Evolutionary conservation across 768 basidiomycete genomes (phyloP), one percentile per base, ranked within the genome.

Genomic region (Termitomyces bulborhizus): DNA sequence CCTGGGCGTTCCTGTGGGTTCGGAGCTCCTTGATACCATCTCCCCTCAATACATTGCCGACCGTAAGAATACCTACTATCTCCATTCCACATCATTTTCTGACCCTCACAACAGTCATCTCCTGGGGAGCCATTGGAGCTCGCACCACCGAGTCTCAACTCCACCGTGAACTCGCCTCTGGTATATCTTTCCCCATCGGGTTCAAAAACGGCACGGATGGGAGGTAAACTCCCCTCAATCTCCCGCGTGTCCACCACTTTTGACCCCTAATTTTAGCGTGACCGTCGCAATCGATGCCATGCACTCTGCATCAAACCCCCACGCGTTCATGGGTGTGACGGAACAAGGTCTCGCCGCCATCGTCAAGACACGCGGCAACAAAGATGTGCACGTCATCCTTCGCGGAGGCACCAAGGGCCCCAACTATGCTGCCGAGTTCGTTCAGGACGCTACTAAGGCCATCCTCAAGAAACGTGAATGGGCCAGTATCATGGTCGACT

Each of bases 181-280:
- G 95, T 65, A 87, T 91, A 26, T 97, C 95, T 50, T 98, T 97
- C 86, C 95, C 97, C 21, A 93, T 98, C 60, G 92, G 93, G 8
- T 99, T 99, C 85, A 99, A 99, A 73, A 99, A 99, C 68, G 96
- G 97, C 52, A 99, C 97, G 3, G 96, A 98, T 69, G 97, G 97
- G 53, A 85, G 84, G 83, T 82, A 60, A 53, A 70, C 53, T 37
- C 11, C 8, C 6, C 24, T 9, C 4, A 6, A 3, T 4, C 5
- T 37, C 3, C 15, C 11, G 1, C 13, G 5, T 50, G 7, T 54
- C 55, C 29, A 29, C 9, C 50, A 49, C 9, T 34, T 34, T 2
- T n/a, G 18, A 13, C 29, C 32, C 18, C 32, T 42, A 53, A 21
- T 42, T 9, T 16, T 18, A 85, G 83, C 56, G 86, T 98, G 47